Evolutionary conservation across 257 asterid genomes (phyloP), one percentile per base, ranked within the genome.

Genomic region (Rhazya stricta): DNA sequence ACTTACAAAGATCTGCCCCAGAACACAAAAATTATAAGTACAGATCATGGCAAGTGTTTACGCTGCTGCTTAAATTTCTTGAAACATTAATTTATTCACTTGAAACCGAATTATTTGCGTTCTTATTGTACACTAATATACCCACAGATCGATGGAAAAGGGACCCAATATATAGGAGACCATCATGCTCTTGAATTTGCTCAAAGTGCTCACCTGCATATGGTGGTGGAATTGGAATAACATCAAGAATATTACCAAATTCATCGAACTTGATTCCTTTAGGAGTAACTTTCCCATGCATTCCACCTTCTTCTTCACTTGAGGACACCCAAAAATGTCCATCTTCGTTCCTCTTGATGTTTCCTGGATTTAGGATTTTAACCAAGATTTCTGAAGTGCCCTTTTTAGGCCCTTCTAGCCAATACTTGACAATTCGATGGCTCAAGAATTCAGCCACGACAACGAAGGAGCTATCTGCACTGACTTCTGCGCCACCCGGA

Each of bases 401-500:
- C 21, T 27, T 54, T 12, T 69, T 67, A 9, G 72, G 58, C 29
- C 73, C 73, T 23, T 69, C 50, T 45, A 69, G 37, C 73, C 73
- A 69, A 69, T 69, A 69, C 25, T 45, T 43, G 57, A 25, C 39
- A 25, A 45, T 45, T 21, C 3, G 46, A 21, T 69, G 1, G 58
- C 58, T 69, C 58, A 3, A 16, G 1, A 68, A 43, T 30, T 79
- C 83, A 27, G 25, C 77, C 1, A 79, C 74, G 8, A 79, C 54
- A 15, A 75, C 62, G 23, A 75, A 79, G 5, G 76, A 53, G n/a
- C 78, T 18, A 46, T 79, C 77, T 70, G 65, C 65, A 69, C 83
- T 62, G 42, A 79, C 58, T 27, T 78, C 62, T 62, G 73, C 79
- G 1, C 83, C 83, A 0, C 68, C 73, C 5, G 80, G 73, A 48